Conservation (phyloP, 1,284 basidiomycete species). For the Pseudozyma pruni region DNA sequence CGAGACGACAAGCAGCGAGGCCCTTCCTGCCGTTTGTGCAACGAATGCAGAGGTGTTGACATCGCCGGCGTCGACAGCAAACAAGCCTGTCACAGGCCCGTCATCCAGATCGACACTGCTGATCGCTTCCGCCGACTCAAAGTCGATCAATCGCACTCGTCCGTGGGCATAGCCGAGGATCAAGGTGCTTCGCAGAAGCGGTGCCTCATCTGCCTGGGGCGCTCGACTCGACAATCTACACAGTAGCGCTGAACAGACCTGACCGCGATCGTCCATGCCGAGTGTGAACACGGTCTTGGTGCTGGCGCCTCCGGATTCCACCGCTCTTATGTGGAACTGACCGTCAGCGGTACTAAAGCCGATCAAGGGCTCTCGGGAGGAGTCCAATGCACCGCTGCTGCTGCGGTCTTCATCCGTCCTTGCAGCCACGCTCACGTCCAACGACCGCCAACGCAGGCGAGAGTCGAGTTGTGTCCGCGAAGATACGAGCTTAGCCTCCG, state of each 20-base stretch:
- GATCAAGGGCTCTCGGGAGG: conserved; percentile 11
- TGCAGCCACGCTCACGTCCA: conserved; percentile 4
- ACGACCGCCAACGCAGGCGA: conserved; percentile 23
- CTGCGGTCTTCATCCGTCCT: background rate
- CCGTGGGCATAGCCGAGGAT: conserved; percentile 47
- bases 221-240: conserved; percentile 24
- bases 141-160: conserved; percentile 26
- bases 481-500: conserved; percentile 8
- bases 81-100: conserved; percentile 27
- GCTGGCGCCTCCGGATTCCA: conserved; percentile 15
- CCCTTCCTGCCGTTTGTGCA: conserved; percentile 27
- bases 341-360: conserved; percentile 33
- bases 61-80: conserved; percentile 22
- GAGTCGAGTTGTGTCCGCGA: conserved; percentile 30
- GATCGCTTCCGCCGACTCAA: conserved; percentile 24
- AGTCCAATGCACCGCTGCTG: background rate
- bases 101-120: conserved; percentile 40
- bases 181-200: conserved; percentile 25
- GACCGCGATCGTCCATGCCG: conserved; percentile 19
- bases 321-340: conserved; percentile 32
- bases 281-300: conserved; percentile 30
- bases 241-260: conserved; percentile 36
- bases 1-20: conserved; percentile 32
- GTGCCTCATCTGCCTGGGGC: conserved; percentile 22
- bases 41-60: conserved; percentile 20